Conservation (phyloP, 345 rosid genomes). For the Noccaea bulbosa region DNA sequence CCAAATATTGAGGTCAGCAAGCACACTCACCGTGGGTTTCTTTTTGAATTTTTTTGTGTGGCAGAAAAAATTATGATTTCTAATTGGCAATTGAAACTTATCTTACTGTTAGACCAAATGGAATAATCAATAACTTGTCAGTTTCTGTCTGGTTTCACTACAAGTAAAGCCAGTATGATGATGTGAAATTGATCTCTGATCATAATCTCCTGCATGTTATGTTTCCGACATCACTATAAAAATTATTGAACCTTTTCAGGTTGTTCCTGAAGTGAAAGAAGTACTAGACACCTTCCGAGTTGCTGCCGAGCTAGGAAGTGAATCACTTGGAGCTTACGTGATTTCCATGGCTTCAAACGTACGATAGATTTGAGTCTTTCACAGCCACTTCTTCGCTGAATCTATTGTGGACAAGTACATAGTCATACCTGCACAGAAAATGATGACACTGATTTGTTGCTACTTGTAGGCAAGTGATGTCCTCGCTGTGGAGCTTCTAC, state of each 20-base stretch:
- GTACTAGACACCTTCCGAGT: conserved; percentile 87
- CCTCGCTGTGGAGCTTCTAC: conserved; percentile 95
- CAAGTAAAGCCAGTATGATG: conserved; percentile 19
- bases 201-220: background rate
- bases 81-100: conserved; percentile 8
- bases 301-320: conserved; percentile 93
- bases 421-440: background rate
- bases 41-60: conserved; percentile 1
- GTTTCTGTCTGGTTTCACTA: conserved; percentile 7
- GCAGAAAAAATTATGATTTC: background rate
- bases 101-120: conserved; percentile 21
- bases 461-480: conserved; percentile 87
- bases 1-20: conserved; percentile 68
- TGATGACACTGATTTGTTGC: conserved; percentile 36
- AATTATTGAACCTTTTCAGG: conserved; percentile 51
- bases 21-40: conserved; percentile 16
- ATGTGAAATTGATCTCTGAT: conserved; percentile 11
- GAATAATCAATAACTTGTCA: background rate
- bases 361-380: conserved; percentile 30
- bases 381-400: conserved; percentile 12
- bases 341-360: conserved; percentile 99
- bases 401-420: conserved; percentile 9
- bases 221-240: conserved; percentile 2
- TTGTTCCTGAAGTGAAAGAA: conserved; percentile 84
- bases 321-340: conserved; percentile 96